Evolutionary conservation across 2,329 filamentous ascomycete genomes (phyloP), one percentile per base, ranked within the genome.

Genomic region (Exophiala sideris): DNA sequence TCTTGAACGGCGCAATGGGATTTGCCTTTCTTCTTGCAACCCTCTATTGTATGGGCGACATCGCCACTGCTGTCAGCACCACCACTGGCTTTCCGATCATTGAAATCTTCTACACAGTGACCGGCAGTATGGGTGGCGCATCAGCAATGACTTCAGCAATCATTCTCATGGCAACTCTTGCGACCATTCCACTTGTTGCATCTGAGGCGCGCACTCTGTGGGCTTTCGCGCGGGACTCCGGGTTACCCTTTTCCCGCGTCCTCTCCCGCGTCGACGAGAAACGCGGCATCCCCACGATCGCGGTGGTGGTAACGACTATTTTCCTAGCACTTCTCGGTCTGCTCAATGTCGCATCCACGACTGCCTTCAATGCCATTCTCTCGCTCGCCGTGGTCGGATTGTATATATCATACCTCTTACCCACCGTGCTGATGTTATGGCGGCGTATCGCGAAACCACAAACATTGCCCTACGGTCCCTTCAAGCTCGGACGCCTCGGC

Each of bases 281-380:
- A n/a, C 50, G 54, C 41, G 66, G 70, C 34, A 70, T 79, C 32
- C 77, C 76, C 1, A 63, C 73, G 0, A 73, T 73, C 44, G 68
- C 76, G 0, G 14, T 76, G 71, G 58, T 80, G 75, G 75, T 75
- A 73, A 75, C 71, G 54, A 74, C 71, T 48, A 57, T 73, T 18
- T 68, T 79, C 42, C 74, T 79, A 6, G 73, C 69, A 1, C 58
- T 74, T 4, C 60, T 79, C 3, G 78, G 78, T 0, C 71, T 74
- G 42, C 64, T 79, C 6, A 79, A 59, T 40, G 36, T 56, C 10
- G 56, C 34, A 39, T 48, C 48, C 12, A 45, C 40, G n/a, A 45
- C 52, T 5, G 80, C 79, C 2, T 83, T 83, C 66, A 73, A 76
- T 58, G 78, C 79, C 59, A 74, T 83, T 29, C 76, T 81, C 3